These are phyloP conservation scores for Arxiozyma slooffiae DNA, from an alignment of 1,139 yeast species.

Conservation along the genomic window DNA sequence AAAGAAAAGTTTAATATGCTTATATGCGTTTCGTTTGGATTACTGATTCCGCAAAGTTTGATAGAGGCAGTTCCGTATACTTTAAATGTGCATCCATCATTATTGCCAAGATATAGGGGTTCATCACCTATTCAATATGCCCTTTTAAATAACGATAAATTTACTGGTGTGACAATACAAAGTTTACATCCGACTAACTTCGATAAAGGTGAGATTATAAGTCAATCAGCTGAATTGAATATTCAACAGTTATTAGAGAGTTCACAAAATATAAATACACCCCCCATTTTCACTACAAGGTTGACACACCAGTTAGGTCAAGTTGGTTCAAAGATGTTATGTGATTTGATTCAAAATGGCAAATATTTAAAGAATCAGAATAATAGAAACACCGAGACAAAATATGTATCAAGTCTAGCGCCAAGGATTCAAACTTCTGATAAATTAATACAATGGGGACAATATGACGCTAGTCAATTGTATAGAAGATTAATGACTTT, in stretches of 20 bases:
- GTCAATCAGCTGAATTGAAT: constrained; percentile 32
- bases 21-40: constrained; percentile 85
- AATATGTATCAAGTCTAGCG: neutral
- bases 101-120: constrained; percentile 76
- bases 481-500: constrained; percentile 43
- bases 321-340: constrained; percentile 24
- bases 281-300: neutral
- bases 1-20: constrained; percentile 40
- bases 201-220: constrained; percentile 64
- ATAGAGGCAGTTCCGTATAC: constrained; percentile 46
- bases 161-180: constrained; percentile 82
- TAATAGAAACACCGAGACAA: neutral
- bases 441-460: neutral
- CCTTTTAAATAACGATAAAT: constrained; percentile 36
- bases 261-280: neutral
- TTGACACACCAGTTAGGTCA: constrained; percentile 11
- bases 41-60: constrained; percentile 57
- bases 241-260: too few species aligned
- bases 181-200: constrained; percentile 80
- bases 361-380: too few species aligned
- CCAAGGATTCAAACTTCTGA: neutral
- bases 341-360: neutral
- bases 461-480: constrained; percentile 32
- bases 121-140: constrained; percentile 80
- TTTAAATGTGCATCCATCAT: constrained; percentile 84